Evolutionary conservation across 352 stramenopile species (phyloP), one percentile per base, ranked within the genome.

Genomic region (Phytopythium boreale): DNA sequence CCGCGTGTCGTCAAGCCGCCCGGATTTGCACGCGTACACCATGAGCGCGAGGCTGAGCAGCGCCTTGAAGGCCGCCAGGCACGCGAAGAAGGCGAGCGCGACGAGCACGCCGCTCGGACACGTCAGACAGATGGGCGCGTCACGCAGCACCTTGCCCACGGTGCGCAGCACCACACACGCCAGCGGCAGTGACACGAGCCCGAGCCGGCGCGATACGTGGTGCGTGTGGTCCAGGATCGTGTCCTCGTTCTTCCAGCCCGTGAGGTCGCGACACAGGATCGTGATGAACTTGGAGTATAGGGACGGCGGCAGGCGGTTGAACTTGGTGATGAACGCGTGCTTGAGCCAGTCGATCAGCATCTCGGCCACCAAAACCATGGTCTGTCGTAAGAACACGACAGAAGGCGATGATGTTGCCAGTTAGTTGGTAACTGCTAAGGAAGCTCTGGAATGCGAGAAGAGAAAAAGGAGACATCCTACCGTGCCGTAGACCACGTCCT

Each of bases 261-360:
- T 97, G 46, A 98, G 77, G 67, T 99, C 97, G 15, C 90, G 89
- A 15, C 93, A 96, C 15, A 99, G 78, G 39, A 98, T 89, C 17
- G 97, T 96, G 61, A 90, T 87, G 74, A 98, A 99, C 70, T 99
- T 97, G 58, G 84, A 90, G 74, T 99, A 99, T 31, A 98, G 84
- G 4, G 70, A 81, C 37, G 95, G 93, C 39, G 95, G 84, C 51
- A 99, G 94, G 49, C 94, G 87, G 72, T 99, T 99, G 78, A 99
- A 99, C 67, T 99, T 99, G 56, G 94, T 98, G 67, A 99, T 99
- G 76, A 99, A 99, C 6, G 92, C 93, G 75, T 99, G 97, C 77
- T 99, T 99, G 62, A 99, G 92, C 94, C 95, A 99, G 79, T 99
- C 97, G 59, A 97, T 96, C 57, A 99, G 66, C 70, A 98, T 90